phyloP scores from a whole-genome alignment of 768 basidiomycete species.

The Termitomyces sp. region DNA sequence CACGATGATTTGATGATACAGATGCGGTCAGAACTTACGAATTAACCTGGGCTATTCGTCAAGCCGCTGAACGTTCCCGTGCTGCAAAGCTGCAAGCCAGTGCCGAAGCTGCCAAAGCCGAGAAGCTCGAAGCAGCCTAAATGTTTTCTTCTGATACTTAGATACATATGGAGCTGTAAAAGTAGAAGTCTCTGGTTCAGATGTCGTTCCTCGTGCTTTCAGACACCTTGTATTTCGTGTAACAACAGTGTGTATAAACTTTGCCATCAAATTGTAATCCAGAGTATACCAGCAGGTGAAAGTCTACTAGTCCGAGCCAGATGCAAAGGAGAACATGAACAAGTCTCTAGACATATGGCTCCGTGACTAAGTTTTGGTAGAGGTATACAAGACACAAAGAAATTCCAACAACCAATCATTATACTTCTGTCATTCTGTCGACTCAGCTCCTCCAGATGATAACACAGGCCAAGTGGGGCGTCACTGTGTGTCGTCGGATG shows the following conservation, averaged over 20 bases:
- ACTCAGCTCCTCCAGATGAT: neutral
- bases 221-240: neutral
- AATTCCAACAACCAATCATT: neutral
- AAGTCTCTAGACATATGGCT: too few species aligned
- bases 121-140: conserved; percentile 4
- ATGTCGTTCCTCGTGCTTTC: neutral
- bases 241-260: neutral
- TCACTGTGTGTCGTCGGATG: neutral
- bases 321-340: too few species aligned
- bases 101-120: conserved; percentile 20
- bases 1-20: conserved; percentile 20
- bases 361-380: neutral
- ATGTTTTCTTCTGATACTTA: neutral
- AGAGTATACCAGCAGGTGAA: too few species aligned
- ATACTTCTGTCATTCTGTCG: neutral
- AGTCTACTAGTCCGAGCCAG: neutral
- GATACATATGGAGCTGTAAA: neutral
- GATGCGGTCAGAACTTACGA: conserved; percentile 89
- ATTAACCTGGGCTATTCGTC: conserved; percentile 90
- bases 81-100: conserved; percentile 37
- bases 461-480: neutral
- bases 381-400: neutral
- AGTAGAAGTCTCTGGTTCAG: neutral
- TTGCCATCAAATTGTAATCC: neutral
- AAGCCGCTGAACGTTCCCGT: conserved; percentile 68